Evolutionary conservation across 1,139 yeast genomes (phyloP).

Genomic region (Yamadazyma atlantica): DNA sequence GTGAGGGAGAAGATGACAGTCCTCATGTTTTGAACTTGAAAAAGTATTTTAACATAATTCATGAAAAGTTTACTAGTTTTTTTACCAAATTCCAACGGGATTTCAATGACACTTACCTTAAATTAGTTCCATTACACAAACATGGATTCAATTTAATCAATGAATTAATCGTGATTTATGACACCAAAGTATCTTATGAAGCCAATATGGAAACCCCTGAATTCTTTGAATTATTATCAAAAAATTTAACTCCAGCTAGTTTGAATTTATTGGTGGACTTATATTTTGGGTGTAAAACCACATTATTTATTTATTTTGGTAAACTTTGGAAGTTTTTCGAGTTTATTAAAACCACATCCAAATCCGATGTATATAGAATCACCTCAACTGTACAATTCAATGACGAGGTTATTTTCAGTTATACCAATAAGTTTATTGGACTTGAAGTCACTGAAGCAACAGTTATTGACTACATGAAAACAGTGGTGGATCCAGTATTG

Average conservation of each 20-base stretch:
- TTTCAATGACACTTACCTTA: constrained; percentile 8
- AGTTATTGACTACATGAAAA: constrained; percentile 26
- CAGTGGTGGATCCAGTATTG: constrained; percentile 15
- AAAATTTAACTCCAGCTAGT: constrained; percentile 8
- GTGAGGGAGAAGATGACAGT: neutral
- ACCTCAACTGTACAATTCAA: constrained; percentile 20
- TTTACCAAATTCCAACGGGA: constrained; percentile 11
- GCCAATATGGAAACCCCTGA: constrained; percentile 7
- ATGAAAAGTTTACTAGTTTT: constrained; percentile 10
- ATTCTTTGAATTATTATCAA: constrained; percentile 9
- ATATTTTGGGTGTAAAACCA: constrained; percentile 33
- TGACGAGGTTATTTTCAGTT: constrained; percentile 20
- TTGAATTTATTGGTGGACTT: constrained; percentile 21
- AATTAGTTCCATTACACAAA: constrained; percentile 10
- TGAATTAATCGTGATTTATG: constrained; percentile 11
- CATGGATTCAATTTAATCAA: constrained; percentile 10
- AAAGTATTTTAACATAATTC: constrained; percentile 8
- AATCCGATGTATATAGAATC: constrained; percentile 15
- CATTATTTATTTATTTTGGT: constrained; percentile 24
- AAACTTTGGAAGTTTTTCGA: constrained; percentile 29
- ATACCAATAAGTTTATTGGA: constrained; percentile 22
- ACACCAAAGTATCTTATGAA: neutral
- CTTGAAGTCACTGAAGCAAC: constrained; percentile 19
- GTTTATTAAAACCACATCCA: constrained; percentile 17
- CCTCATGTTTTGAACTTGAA: constrained; percentile 11